Evolutionary conservation across 2,329 filamentous ascomycete species (phyloP).

Genomic region (Paraphoma sp.): DNA sequence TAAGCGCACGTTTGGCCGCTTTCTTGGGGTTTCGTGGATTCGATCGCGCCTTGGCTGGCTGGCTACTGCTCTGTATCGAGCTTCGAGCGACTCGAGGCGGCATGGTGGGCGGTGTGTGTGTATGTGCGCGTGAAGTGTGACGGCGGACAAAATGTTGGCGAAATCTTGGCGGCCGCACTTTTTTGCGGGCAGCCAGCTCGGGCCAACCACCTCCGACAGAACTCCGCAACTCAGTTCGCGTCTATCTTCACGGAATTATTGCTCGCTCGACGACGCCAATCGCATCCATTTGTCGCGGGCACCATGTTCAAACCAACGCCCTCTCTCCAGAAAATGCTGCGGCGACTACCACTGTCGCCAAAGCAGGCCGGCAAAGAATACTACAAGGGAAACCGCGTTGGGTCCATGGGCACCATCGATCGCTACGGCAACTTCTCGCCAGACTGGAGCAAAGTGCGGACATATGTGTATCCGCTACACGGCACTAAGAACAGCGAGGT

Average conservation of each 20-base stretch:
- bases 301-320: constrained; percentile 71
- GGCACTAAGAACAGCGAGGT: constrained; percentile 60
- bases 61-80: constrained; percentile 37
- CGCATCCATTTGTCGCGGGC: constrained; percentile 4
- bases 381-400: constrained; percentile 95
- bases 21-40: constrained; percentile 51
- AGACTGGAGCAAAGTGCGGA: constrained; percentile 87
- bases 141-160: constrained; percentile 13
- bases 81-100: constrained; percentile 53
- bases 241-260: not conserved
- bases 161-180: constrained; percentile 30
- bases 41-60: constrained; percentile 40
- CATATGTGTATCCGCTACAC: constrained; percentile 79
- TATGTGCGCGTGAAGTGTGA: constrained; percentile 6
- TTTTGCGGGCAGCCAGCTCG: constrained; percentile 22
- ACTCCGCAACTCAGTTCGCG: constrained; percentile 21
- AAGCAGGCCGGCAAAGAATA: constrained; percentile 93
- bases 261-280: not conserved
- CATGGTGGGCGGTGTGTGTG: constrained; percentile 43
- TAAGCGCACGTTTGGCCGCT: constrained; percentile 61
- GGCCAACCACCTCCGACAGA: constrained; percentile 21
- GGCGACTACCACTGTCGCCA: constrained; percentile 83
- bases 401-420: constrained; percentile 84
- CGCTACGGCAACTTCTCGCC: constrained; percentile 84
- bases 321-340: constrained; percentile 70